phyloP scores from a whole-genome alignment of 805 yeast genomes.

The Saccharomyces mikatae region DNA sequence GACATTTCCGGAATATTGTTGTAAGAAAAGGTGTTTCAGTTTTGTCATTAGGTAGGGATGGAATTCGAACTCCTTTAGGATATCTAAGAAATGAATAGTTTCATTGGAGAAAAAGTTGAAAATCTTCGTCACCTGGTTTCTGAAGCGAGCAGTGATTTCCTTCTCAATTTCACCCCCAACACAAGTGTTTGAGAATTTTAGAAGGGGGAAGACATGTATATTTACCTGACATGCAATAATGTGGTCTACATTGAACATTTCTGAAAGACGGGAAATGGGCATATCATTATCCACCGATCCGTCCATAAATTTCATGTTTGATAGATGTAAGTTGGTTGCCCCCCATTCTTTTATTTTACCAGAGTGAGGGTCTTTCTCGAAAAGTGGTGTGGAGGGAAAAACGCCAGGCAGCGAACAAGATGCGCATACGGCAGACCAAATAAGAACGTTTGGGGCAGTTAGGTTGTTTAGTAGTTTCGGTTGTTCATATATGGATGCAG shows the following conservation, averaged over 20 bases:
- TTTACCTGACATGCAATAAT: constrained; percentile 96
- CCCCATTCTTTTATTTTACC: constrained; percentile 78
- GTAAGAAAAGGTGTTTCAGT: constrained; percentile 66
- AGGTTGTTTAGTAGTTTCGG: constrained; percentile 73
- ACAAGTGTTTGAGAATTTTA: constrained; percentile 57
- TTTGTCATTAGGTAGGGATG: constrained; percentile 66
- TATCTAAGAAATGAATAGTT: constrained; percentile 65
- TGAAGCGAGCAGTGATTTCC: constrained; percentile 47
- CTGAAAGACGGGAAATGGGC: constrained; percentile 83
- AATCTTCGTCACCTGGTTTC: constrained; percentile 42
- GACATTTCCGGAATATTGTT: constrained; percentile 86
- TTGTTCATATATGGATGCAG: constrained; percentile 85
- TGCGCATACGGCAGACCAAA: constrained; percentile 88
- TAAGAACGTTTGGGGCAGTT: constrained; percentile 72
- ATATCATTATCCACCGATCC: constrained; percentile 94
- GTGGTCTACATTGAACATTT: constrained; percentile 96
- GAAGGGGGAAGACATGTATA: constrained; percentile 88
- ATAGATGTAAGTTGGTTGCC: constrained; percentile 26
- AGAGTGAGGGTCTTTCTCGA: constrained; percentile 72
- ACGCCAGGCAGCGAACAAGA: constrained; percentile 92
- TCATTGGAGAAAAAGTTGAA: constrained; percentile 62
- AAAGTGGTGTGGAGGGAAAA: constrained; percentile 76
- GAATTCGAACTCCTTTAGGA: constrained; percentile 69
- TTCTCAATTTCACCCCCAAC: constrained; percentile 64
- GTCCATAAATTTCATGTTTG: constrained; percentile 77